Evolutionary conservation across 2,329 filamentous ascomycete genomes (phyloP).

Genomic region (Fusarium hainanense): DNA sequence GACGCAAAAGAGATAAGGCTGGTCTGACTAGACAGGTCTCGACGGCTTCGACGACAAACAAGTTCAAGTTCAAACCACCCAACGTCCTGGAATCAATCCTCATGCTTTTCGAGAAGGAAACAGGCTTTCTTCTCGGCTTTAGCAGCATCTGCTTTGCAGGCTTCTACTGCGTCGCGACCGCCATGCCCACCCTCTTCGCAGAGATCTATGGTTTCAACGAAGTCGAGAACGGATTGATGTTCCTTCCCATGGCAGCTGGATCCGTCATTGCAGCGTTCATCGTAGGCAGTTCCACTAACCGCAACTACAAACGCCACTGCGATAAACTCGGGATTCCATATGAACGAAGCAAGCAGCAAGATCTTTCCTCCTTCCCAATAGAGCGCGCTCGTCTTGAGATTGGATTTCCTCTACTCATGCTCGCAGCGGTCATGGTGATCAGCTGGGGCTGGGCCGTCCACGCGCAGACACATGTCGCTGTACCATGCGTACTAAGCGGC

Average conservation of each 20-base stretch:
- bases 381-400: conserved; percentile 63
- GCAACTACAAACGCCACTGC: conserved; percentile 74
- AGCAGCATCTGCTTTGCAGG: conserved; percentile 61
- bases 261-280: conserved; percentile 59
- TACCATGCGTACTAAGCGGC: conserved; percentile 59
- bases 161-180: conserved; percentile 60
- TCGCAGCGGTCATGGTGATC: conserved; percentile 60
- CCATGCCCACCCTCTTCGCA: conserved; percentile 57
- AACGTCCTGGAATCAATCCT: conserved; percentile 56
- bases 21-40: conserved; percentile 27
- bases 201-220: conserved; percentile 70
- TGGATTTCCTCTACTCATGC: conserved; percentile 61
- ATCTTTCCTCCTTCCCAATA: conserved; percentile 62
- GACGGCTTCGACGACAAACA: conserved; percentile 25
- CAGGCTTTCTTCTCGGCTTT: conserved; percentile 57
- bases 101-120: conserved; percentile 57
- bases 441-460: conserved; percentile 65
- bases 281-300: conserved; percentile 69
- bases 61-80: conserved; percentile 53
- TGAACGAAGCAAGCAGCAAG: conserved; percentile 62
- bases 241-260: conserved; percentile 62
- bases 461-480: conserved; percentile 56
- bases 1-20: conserved; percentile 22
- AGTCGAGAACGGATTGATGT: conserved; percentile 64
- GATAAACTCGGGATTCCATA: conserved; percentile 62